These are phyloP conservation scores for Salvia splendens DNA, from an alignment of 257 asterid species.

Conservation along the genomic window DNA sequence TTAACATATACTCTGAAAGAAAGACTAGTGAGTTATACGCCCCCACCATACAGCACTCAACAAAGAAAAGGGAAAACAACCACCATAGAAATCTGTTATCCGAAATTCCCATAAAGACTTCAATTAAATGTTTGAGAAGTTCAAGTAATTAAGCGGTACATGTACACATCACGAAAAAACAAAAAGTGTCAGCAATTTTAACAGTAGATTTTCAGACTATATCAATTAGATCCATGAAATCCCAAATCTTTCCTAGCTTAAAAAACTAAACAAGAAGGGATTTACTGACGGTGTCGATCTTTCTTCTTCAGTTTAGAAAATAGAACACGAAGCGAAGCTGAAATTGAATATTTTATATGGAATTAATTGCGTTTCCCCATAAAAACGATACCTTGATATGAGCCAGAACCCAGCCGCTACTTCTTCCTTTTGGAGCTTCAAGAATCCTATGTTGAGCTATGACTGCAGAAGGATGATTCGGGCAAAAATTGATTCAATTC, in stretches of 20 bases:
- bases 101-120: background rate
- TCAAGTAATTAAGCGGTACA: too few relatives aligned
- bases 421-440: slow-evolving; percentile 17
- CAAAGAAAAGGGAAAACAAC: background rate
- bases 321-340: slow-evolving; percentile 1
- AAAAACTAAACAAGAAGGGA: slow-evolving; percentile 20
- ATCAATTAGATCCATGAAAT: slow-evolving; percentile 13
- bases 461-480: background rate
- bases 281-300: background rate
- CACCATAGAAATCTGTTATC: background rate
- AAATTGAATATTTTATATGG: background rate
- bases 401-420: background rate
- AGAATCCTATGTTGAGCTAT: background rate
- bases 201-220: background rate
- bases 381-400: slow-evolving; percentile 14
- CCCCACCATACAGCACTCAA: background rate
- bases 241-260: background rate
- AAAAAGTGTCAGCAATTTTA: too few relatives aligned
- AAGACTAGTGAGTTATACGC: background rate
- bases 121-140: background rate
- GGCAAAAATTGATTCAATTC: too few relatives aligned
- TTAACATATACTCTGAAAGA: background rate
- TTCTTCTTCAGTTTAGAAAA: background rate
- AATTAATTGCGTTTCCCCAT: too few relatives aligned
- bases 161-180: too few relatives aligned